phyloP scores from a whole-genome alignment of 75 land plant species.

The Larix kaempferi region DNA sequence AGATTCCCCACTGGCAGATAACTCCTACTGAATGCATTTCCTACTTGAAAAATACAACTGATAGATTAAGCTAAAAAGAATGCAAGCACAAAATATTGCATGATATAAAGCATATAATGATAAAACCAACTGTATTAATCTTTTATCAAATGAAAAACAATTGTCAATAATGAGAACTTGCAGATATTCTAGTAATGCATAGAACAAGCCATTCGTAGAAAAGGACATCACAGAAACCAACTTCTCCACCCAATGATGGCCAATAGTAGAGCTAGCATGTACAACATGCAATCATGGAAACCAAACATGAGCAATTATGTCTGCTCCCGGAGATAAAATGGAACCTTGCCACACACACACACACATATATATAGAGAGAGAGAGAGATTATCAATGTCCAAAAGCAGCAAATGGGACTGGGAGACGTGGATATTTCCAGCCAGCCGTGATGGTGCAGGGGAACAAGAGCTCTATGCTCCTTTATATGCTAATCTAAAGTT shows the following conservation, averaged over 20 bases:
- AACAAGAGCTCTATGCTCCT: too few species aligned
- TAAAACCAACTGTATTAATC: neutral
- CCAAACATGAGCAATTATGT: neutral
- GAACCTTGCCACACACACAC: too few species aligned
- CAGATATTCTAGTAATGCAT: neutral
- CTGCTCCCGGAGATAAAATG: neutral
- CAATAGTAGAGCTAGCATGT: neutral
- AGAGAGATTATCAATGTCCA: too few species aligned
- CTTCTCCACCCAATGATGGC: too few species aligned
- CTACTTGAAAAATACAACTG: neutral
- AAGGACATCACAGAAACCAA: neutral
- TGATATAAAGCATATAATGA: neutral
- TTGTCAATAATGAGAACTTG: neutral
- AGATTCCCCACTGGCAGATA: neutral
- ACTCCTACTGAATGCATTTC: neutral
- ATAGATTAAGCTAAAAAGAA: neutral
- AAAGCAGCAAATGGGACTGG: too few species aligned
- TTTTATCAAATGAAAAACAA: neutral
- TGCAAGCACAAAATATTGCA: neutral
- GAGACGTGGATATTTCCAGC: too few species aligned
- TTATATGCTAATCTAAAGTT: too few species aligned
- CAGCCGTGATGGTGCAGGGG: too few species aligned
- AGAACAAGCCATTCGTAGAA: neutral
- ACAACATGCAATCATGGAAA: neutral
- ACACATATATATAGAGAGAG: too few species aligned